Percentiles rank a stretch among this genome's conserved stretches.
These are phyloP conservation scores for Histomonas meleagridis DNA, from an alignment of 208 protist species.

Conservation along the genomic window DNA sequence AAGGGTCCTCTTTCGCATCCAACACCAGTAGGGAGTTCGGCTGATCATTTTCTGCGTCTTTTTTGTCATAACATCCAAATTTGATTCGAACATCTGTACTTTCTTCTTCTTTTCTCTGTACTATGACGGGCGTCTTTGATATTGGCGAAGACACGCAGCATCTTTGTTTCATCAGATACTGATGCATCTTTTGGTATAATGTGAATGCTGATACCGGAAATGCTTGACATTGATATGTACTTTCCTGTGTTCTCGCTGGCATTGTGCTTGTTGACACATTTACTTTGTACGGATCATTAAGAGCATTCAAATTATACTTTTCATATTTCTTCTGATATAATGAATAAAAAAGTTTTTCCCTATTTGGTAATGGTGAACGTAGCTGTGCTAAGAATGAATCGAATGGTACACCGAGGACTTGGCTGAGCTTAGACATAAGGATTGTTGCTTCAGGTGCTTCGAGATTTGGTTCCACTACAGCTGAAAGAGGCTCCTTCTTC, in stretches of 20 bases:
- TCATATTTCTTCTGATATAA: too few species aligned
- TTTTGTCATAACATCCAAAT: too few species aligned
- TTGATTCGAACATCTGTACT: not conserved
- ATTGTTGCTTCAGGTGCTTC: too few species aligned
- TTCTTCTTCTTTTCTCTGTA: not conserved
- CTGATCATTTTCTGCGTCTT: too few species aligned
- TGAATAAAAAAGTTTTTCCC: not conserved
- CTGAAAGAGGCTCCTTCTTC: not conserved
- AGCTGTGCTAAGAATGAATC: not conserved
- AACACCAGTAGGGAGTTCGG: too few species aligned
- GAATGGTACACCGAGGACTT: not conserved
- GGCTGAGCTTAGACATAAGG: not conserved
- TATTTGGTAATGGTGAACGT: not conserved
- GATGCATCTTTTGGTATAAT: not conserved
- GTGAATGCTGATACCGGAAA: not conserved
- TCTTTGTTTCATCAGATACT: not conserved
- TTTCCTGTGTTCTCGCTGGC: not conserved
- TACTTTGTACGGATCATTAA: not conserved
- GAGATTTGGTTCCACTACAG: too few species aligned
- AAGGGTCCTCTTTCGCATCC: too few species aligned
- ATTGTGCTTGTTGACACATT: not conserved
- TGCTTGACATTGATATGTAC: not conserved
- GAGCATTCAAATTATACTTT: too few species aligned
- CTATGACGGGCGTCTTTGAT: not conserved
- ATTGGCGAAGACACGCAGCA: not conserved